Conservation (phyloP, 2,329 filamentous ascomycete species). For the Calonectria crousiana region DNA sequence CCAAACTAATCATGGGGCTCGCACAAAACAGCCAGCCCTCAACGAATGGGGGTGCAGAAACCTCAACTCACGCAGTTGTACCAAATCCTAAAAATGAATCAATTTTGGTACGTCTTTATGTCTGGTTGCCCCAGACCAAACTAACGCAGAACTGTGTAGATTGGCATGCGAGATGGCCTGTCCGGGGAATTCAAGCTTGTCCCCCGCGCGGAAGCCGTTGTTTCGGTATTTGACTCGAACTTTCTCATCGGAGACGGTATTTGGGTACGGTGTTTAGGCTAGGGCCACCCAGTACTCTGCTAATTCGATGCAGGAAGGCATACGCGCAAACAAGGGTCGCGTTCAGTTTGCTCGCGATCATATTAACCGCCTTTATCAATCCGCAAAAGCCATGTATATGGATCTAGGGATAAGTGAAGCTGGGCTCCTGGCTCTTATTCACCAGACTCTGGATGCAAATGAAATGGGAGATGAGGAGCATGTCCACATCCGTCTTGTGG, state of each 20-base stretch:
- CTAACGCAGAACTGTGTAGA: slow-evolving; percentile 15
- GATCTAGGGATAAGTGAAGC: slow-evolving; percentile 43
- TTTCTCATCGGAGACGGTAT: slow-evolving; percentile 46
- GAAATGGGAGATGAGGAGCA: slow-evolving; percentile 41
- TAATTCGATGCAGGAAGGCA: slow-evolving; percentile 36
- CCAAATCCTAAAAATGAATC: slow-evolving; percentile 40
- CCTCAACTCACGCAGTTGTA: slow-evolving; percentile 36
- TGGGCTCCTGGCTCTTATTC: slow-evolving; percentile 39
- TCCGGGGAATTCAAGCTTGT: slow-evolving; percentile 38
- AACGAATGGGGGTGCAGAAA: background rate
- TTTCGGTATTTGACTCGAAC: slow-evolving; percentile 46
- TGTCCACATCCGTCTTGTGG: slow-evolving; percentile 46
- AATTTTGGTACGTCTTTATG: slow-evolving; percentile 31
- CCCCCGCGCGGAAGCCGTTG: slow-evolving; percentile 37
- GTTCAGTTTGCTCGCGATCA: slow-evolving; percentile 45
- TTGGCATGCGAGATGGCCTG: slow-evolving; percentile 45
- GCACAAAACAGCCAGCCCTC: background rate
- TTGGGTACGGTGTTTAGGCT: slow-evolving; percentile 29
- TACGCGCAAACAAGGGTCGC: slow-evolving; percentile 39
- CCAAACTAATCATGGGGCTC: background rate
- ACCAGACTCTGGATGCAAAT: slow-evolving; percentile 44
- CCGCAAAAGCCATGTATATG: slow-evolving; percentile 47
- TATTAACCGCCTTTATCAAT: slow-evolving; percentile 44
- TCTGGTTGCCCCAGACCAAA: background rate
- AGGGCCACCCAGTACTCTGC: accelerated